Base-by-base conservation (phyloP, 2,329 filamentous ascomycete species). In the Pleochaeta shiraiana region DNA sequence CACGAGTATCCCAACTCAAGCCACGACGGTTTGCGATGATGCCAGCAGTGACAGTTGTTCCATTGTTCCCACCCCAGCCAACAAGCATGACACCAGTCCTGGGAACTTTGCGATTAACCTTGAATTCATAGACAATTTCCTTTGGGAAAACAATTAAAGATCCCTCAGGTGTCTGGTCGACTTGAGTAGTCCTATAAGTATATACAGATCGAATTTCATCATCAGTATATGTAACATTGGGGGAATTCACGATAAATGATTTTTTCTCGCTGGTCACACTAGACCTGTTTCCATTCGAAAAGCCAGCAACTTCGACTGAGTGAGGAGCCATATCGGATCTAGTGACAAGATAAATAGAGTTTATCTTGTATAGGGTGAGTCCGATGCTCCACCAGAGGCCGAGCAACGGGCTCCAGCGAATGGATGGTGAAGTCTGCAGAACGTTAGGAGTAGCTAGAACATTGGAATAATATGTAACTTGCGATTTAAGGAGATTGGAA, bases 401-500 rank as follows among this genome's bases (percentile, higher is more conserved):
- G 89, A 89, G 83, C 90, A 91, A 83, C 89, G 90, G 87, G 84
- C 87, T 85, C 87, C 87, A 83, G 92, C 91, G 85, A 90, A 95
- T 81, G 90, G 88, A 84, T 95, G 87, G 79, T 96, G 90, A 77
- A 85, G 83, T 76, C 91, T 95, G 75, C 65, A 72, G 62, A 67
- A 67, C 63, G 55, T 70, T 66, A 65, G 65, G 33, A 61, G 55
- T 28, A 16, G 37, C 28, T 3, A 24, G 1, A 28, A 16, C 14
- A 34, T 60, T 60, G 16, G 26, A 63, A 45, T 26, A 34, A 26
- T 45, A 45, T 19, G 31, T 79, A 37, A 67, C 90, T 76, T 83
- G 95, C 91, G 90, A 95, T 83, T 93, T 93, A 72, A 96, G 86
- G 73, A 95, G 87, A 79, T 95, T 96, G 81, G 90, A 92, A 86